These are phyloP conservation scores for Rhododendron ovatum DNA, from an alignment of 148 eudicot species.

Conservation along the genomic window DNA sequence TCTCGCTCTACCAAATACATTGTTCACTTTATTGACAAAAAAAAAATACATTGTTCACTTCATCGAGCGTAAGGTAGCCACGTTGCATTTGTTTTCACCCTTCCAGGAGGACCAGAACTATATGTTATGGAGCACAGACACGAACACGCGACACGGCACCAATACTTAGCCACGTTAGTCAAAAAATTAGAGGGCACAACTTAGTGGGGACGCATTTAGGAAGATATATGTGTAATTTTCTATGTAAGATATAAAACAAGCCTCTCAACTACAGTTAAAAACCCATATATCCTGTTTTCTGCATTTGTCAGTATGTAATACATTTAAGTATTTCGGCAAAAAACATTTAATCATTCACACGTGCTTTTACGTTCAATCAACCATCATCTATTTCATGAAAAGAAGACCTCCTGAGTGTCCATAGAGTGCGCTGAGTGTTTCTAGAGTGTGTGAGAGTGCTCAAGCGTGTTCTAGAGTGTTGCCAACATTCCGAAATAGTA, in stretches of 20 bases:
- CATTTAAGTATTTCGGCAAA: background rate
- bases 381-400: background rate
- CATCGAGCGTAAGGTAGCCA: background rate
- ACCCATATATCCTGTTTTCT: background rate
- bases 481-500: background rate
- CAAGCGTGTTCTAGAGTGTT: background rate
- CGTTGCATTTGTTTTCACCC: background rate
- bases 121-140: background rate
- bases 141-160: too few relatives aligned
- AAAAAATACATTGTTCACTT: background rate
- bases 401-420: background rate
- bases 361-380: background rate
- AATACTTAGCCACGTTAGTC: background rate
- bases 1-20: background rate
- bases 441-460: too few relatives aligned
- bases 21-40: background rate
- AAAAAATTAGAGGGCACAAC: background rate
- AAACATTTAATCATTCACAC: background rate
- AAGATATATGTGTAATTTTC: background rate
- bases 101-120: background rate
- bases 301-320: background rate
- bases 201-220: background rate
- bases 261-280: background rate
- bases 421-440: background rate
- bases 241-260: background rate